Base-by-base conservation (phyloP, 2,329 filamentous ascomycete genomes). In the Dactylellina drechsleri region DNA sequence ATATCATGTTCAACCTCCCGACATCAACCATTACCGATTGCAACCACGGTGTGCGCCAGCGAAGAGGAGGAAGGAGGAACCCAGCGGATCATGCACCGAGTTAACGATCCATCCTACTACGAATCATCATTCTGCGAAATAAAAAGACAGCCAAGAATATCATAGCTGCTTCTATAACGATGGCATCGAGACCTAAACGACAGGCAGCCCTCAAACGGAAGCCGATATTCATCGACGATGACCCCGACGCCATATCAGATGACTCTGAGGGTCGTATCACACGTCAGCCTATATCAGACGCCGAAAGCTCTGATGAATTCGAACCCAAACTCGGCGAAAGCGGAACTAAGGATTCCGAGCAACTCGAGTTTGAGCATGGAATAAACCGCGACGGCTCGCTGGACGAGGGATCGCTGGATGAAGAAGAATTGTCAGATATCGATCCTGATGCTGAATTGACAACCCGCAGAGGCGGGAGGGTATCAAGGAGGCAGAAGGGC, bases 1-100 rank as follows among this genome's bases (percentile, higher is more conserved):
- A 61, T 28, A 73, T 67, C 70, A 74, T 74, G 70, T 67, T 56
- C n/a, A 43, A 20, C 50, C 26, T 40, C 26, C 31, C 36, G 7
- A 50, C 56, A 15, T 23, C n/a, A 13, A 26, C 40, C 26, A 36
- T 28, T 8, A 52, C 15, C n/a, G 56, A 57, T 31, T 5, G 23
- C 50, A 66, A 23, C 43, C 10, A 41, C 53, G 10, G 26, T 43
- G 16, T 16, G 6, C 43, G 31, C 53, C n/a, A 43, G 7, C 53
- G 41, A 50, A 52, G 26, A 43, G 26, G 50, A 50, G 13, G 41
- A 50, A 59, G 23, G 18, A 41, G 50, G 49, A 18, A 41, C 16
- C 64, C 53, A 36, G 47, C 59, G 36, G 45, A 58, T 26, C 20
- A 45, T 4, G 40, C 26, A 23, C 53, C 56, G 13, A 52, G 45